Evolutionary conservation across 202 grass and related monocot genomes (phyloP).

Genomic region (Cymbopogon flexuosus): DNA sequence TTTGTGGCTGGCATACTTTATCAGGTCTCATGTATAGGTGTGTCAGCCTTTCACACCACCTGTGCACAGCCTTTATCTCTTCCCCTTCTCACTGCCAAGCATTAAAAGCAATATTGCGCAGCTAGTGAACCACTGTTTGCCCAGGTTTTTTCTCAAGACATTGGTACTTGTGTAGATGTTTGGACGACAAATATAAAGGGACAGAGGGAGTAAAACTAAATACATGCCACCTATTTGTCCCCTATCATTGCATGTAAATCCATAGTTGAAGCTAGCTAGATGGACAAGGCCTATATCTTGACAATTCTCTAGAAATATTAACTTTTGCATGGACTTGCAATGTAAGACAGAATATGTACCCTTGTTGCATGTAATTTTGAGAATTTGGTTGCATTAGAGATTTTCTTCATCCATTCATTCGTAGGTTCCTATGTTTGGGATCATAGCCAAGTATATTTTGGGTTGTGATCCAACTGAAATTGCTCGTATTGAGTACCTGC

Average conservation of each 20-base stretch:
- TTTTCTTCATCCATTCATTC: neutral
- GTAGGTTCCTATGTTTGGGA: neutral
- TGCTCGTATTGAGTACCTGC: neutral
- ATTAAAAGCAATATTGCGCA: too few relatives aligned
- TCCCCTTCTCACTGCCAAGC: too few relatives aligned
- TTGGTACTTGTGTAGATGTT: too few relatives aligned
- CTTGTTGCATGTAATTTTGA: neutral
- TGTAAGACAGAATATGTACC: neutral
- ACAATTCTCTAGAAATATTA: neutral
- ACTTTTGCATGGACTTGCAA: constrained; percentile 1
- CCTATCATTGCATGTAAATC: neutral
- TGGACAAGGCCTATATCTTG: neutral
- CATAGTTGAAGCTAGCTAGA: neutral
- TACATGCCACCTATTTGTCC: neutral
- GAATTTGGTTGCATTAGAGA: constrained; percentile 10
- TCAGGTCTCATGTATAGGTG: too few relatives aligned
- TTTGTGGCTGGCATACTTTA: too few relatives aligned
- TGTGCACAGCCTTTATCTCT: too few relatives aligned
- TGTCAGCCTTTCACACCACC: too few relatives aligned
- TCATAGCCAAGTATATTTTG: neutral
- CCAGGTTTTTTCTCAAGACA: too few relatives aligned
- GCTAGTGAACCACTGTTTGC: too few relatives aligned
- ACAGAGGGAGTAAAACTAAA: constrained; percentile 13
- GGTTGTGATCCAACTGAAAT: constrained; percentile 11
- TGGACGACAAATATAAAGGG: too few relatives aligned